Percentiles rank a stretch among this genome's conserved stretches.
phyloP scores from a whole-genome alignment of 108 stramenopile species.

The Schizochytrium sp. region DNA sequence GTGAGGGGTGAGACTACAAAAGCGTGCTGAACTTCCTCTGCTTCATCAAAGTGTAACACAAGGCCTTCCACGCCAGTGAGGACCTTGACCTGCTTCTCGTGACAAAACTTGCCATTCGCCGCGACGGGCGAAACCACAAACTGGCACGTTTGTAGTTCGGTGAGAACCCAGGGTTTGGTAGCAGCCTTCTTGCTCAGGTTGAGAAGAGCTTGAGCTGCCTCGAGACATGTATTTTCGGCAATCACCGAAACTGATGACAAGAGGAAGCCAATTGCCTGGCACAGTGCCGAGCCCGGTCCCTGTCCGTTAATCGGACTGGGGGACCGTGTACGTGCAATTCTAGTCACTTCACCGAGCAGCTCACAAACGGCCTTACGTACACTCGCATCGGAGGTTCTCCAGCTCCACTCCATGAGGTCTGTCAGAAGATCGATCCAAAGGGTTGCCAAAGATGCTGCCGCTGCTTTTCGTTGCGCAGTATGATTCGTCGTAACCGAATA shows the following conservation, averaged over 20 bases:
- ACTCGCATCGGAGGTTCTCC: slow-evolving; percentile 2
- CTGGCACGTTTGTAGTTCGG: slow-evolving; percentile 29
- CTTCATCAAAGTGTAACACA: slow-evolving; percentile 25
- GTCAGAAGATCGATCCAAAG: slow-evolving; percentile 34
- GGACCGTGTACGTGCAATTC: slow-evolving; percentile 17
- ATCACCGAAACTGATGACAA: background rate
- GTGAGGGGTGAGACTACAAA: background rate
- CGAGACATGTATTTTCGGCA: background rate
- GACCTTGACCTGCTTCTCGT: slow-evolving; percentile 25
- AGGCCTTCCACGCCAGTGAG: slow-evolving; percentile 33
- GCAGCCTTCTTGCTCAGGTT: slow-evolving; percentile 1
- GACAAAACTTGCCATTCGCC: background rate
- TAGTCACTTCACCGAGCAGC: slow-evolving; percentile 30
- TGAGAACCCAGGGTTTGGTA: background rate
- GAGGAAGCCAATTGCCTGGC: slow-evolving; percentile 22
- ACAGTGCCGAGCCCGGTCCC: slow-evolving; percentile 8
- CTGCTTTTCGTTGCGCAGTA: slow-evolving; percentile 1
- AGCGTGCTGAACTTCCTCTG: slow-evolving; percentile 14
- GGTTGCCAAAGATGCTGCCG: background rate
- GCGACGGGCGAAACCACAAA: background rate
- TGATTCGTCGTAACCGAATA: background rate
- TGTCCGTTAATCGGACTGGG: background rate
- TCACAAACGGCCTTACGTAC: slow-evolving; percentile 44
- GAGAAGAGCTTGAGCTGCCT: slow-evolving; percentile 10
- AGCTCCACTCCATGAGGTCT: slow-evolving; percentile 44